Conservation (phyloP, 305 asterid genomes). For the Fraxinus sp. region DNA sequence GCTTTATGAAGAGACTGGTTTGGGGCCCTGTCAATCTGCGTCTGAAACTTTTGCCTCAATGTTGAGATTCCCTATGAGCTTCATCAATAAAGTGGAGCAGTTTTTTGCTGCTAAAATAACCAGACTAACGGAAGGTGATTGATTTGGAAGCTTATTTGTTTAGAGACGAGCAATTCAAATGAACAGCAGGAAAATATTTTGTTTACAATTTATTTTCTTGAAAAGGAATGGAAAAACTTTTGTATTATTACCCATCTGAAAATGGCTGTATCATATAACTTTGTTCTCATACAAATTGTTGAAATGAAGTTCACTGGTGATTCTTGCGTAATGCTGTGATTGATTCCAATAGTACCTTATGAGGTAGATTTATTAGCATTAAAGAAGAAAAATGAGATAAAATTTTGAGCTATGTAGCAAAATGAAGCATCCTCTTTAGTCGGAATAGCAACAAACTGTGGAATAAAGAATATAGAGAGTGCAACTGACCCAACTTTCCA, state of each 20-base stretch:
- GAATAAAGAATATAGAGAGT: not conserved
- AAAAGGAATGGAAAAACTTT: not conserved
- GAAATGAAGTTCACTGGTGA: not conserved
- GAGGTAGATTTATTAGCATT: not conserved
- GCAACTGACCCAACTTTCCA: not conserved
- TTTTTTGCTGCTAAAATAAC: constrained; percentile 59
- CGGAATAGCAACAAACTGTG: not conserved
- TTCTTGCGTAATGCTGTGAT: not conserved
- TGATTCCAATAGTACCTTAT: not conserved
- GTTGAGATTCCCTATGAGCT: constrained; percentile 80
- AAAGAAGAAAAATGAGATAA: not conserved
- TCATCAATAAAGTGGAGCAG: constrained; percentile 69
- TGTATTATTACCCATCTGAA: not conserved
- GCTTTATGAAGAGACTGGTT: constrained; percentile 54
- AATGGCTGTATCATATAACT: not conserved
- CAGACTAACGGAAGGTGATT: constrained; percentile 20
- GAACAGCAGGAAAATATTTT: not conserved
- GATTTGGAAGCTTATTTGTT: constrained; percentile 18
- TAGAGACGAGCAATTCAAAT: not conserved
- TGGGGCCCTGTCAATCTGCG: constrained; percentile 39
- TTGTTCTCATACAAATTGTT: not conserved
- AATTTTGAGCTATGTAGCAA: not conserved
- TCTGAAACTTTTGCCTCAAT: constrained; percentile 43
- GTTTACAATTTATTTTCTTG: not conserved
- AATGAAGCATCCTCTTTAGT: not conserved